A percentile compares a stretch with the other conserved stretches of the same genome.
These are phyloP conservation scores for Rhynchosporium agropyri DNA, from an alignment of 2,329 filamentous ascomycete genomes.

Conservation along the genomic window DNA sequence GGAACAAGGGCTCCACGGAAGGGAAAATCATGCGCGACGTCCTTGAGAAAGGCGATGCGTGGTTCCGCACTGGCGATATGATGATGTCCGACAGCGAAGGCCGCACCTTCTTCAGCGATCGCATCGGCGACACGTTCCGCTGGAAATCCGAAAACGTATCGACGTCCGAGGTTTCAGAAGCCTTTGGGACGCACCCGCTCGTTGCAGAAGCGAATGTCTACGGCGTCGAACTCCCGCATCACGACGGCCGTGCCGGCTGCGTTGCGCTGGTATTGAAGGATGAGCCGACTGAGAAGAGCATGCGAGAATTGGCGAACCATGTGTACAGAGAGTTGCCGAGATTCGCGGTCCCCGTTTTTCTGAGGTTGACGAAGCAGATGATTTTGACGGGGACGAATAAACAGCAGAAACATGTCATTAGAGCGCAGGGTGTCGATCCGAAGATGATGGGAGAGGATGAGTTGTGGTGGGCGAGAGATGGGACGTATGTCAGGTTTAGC, in stretches of 20 bases:
- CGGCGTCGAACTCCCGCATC: conserved; percentile 75
- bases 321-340: conserved; percentile 61
- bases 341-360: conserved; percentile 77
- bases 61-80: conserved; percentile 84
- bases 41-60: conserved; percentile 74
- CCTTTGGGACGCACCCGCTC: conserved; percentile 65
- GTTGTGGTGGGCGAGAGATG: conserved; percentile 61
- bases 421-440: conserved; percentile 75
- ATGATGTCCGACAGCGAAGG: conserved; percentile 72
- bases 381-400: conserved; percentile 84
- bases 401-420: conserved; percentile 76
- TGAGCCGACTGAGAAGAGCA: conserved; percentile 48
- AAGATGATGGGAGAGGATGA: conserved; percentile 51
- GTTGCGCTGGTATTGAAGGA: conserved; percentile 66
- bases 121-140: conserved; percentile 76
- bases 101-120: conserved; percentile 77
- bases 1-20: conserved; percentile 69
- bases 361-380: conserved; percentile 64
- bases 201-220: conserved; percentile 85
- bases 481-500: conserved; percentile 69
- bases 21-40: conserved; percentile 76
- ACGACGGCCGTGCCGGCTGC: conserved; percentile 84
- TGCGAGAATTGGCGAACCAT: conserved; percentile 65
- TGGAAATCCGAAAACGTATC: conserved; percentile 87
- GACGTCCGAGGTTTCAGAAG: conserved; percentile 79